Conservation (phyloP, 768 basidiomycete species). For the Naganishia vaughanmartiniae region DNA sequence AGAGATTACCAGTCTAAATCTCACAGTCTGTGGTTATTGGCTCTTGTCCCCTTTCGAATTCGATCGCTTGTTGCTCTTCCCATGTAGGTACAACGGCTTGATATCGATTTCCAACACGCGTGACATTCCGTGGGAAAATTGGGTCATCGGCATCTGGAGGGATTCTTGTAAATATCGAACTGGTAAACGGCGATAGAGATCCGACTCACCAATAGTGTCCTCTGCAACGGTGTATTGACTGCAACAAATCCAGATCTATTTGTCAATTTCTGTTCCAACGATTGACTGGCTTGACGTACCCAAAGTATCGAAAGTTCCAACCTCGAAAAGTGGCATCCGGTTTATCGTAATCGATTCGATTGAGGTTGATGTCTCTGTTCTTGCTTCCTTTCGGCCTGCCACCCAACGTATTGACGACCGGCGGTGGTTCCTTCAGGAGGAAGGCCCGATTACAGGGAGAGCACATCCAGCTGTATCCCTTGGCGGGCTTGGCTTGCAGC, state of each 20-base stretch:
- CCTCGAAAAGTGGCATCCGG: conserved; percentile 48
- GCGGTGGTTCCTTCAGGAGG: not conserved
- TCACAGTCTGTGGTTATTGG: conserved; percentile 18
- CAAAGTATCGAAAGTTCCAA: conserved; percentile 82
- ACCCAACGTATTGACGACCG: conserved; percentile 14
- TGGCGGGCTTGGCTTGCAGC: conserved; percentile 80
- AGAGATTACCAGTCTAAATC: not conserved
- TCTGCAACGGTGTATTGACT: conserved; percentile 87
- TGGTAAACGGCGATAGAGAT: conserved; percentile 27
- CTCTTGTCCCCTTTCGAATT: conserved; percentile 33
- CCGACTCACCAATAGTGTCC: conserved; percentile 73
- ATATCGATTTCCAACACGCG: conserved; percentile 82
- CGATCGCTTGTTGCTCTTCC: conserved; percentile 47
- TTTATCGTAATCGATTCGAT: conserved; percentile 52
- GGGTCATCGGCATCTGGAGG: conserved; percentile 85
- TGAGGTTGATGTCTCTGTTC: conserved; percentile 79
- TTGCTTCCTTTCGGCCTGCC: conserved; percentile 60
- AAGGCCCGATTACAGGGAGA: conserved; percentile 66
- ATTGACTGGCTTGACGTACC: conserved; percentile 58
- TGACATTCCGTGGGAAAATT: conserved; percentile 89
- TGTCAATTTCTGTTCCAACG: not conserved
- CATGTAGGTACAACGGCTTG: conserved; percentile 64
- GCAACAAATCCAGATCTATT: not conserved
- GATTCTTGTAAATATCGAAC: conserved; percentile 31
- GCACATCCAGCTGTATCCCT: conserved; percentile 97